Evolutionary conservation across 2,329 filamentous ascomycete species (phyloP).

Genomic region (Aspergillus eucalypticola): DNA sequence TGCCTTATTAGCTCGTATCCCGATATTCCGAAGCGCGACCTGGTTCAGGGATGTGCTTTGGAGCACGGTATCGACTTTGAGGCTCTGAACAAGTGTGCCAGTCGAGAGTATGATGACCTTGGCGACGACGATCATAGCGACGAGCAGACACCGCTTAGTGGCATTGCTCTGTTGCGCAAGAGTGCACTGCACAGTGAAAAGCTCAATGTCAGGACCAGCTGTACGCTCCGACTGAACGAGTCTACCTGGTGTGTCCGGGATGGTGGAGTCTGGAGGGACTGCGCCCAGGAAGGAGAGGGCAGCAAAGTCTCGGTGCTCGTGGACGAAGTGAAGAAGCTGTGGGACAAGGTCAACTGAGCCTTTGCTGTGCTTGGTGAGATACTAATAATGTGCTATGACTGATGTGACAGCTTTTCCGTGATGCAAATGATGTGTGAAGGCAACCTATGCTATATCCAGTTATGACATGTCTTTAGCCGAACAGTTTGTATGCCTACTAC

Average conservation of each 20-base stretch:
- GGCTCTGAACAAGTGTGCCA: slow-evolving; percentile 77
- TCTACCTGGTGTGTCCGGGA: slow-evolving; percentile 84
- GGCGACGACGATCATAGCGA: slow-evolving; percentile 57
- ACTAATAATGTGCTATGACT: neutral
- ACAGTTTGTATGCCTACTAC: neutral
- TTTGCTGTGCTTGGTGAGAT: neutral
- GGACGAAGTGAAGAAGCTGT: slow-evolving; percentile 72
- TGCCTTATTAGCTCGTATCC: slow-evolving; percentile 77
- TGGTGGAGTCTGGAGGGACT: slow-evolving; percentile 75
- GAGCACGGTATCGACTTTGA: slow-evolving; percentile 87
- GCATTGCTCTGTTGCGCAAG: slow-evolving; percentile 46
- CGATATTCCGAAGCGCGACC: slow-evolving; percentile 72
- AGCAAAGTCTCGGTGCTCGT: slow-evolving; percentile 64
- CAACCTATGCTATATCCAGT: neutral
- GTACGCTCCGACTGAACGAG: slow-evolving; percentile 75
- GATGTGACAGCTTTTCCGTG: neutral
- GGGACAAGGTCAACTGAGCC: slow-evolving; percentile 40
- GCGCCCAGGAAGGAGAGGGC: slow-evolving; percentile 63
- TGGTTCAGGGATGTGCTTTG: slow-evolving; percentile 83
- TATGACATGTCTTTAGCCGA: neutral
- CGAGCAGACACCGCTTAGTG: slow-evolving; percentile 53
- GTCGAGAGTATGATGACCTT: slow-evolving; percentile 71
- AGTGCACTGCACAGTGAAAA: slow-evolving; percentile 56
- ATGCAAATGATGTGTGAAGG: neutral
- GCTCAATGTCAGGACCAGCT: slow-evolving; percentile 69